These are phyloP conservation scores for Amanita subjunquillea DNA, from an alignment of 768 basidiomycete species.

Conservation along the genomic window DNA sequence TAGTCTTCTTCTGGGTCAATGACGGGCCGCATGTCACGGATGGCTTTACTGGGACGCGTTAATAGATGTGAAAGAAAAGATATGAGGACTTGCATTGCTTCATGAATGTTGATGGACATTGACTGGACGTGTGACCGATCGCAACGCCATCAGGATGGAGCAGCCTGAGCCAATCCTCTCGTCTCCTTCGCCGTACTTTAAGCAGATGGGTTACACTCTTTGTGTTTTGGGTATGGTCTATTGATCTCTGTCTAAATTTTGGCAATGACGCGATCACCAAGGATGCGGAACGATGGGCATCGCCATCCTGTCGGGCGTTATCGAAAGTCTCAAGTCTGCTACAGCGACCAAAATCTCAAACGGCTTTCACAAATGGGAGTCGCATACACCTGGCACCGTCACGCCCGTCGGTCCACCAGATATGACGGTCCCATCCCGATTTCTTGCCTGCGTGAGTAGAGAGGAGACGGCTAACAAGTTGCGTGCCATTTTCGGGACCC, in stretches of 20 bases:
- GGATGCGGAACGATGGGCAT: slow-evolving; percentile 99
- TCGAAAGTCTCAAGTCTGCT: slow-evolving; percentile 62
- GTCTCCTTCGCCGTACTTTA: too few relatives aligned
- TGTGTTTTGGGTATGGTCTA: slow-evolving; percentile 63
- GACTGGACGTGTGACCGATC: not conserved
- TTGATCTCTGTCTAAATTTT: slow-evolving; percentile 3
- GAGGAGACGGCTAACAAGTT: slow-evolving; percentile 66
- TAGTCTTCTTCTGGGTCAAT: slow-evolving; percentile 78
- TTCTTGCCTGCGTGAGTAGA: slow-evolving; percentile 82
- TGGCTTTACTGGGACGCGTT: slow-evolving; percentile 39
- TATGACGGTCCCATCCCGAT: slow-evolving; percentile 64
- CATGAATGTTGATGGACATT: slow-evolving; percentile 33
- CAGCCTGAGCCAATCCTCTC: not conserved
- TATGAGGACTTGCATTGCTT: slow-evolving; percentile 29
- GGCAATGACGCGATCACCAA: slow-evolving; percentile 18
- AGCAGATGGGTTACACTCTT: slow-evolving; percentile 80
- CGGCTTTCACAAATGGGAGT: slow-evolving; percentile 46
- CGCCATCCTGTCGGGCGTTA: slow-evolving; percentile 87
- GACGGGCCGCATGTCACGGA: slow-evolving; percentile 59
- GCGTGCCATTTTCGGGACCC: slow-evolving; percentile 41
- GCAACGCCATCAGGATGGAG: not conserved
- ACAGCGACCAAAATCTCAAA: slow-evolving; percentile 15
- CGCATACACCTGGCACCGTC: slow-evolving; percentile 61
- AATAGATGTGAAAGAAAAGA: not conserved
- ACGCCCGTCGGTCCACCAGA: slow-evolving; percentile 58